phyloP scores from a whole-genome alignment of 2,329 filamentous ascomycete genomes.

The Scedosporium aurantiacum region DNA sequence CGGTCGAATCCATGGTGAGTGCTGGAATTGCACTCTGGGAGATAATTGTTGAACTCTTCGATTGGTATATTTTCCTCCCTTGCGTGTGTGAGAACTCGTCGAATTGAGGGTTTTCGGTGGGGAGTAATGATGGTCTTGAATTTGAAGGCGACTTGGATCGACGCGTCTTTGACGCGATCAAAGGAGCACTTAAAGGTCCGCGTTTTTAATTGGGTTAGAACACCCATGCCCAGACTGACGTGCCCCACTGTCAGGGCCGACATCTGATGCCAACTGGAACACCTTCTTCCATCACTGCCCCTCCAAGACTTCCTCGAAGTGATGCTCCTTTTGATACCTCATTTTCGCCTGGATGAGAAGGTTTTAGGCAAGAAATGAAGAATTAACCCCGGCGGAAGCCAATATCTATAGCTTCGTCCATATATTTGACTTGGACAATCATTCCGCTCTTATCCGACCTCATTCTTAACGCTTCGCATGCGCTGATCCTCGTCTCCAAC shows the following conservation, averaged over 20 bases:
- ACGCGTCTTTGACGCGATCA: conserved; percentile 2
- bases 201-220: not conserved
- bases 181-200: conserved; percentile 1
- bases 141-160: not conserved
- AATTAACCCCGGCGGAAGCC: no score
- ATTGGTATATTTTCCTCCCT: not conserved
- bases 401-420: no score
- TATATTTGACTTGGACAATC: not conserved
- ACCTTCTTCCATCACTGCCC: no score
- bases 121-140: not conserved
- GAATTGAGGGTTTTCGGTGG: not conserved
- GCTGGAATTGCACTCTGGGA: not conserved
- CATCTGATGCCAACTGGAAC: not conserved
- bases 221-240: not conserved
- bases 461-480: no score
- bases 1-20: conserved; percentile 14
- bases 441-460: not conserved
- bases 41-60: not conserved
- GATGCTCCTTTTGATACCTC: no score
- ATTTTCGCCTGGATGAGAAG: no score
- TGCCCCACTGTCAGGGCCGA: not conserved
- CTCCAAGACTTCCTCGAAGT: no score
- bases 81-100: not conserved
- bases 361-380: no score
- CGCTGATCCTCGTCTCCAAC: not conserved